Base-by-base conservation (phyloP, 176 grass and related monocot genomes). In the Cenchrus fungigraminus region DNA sequence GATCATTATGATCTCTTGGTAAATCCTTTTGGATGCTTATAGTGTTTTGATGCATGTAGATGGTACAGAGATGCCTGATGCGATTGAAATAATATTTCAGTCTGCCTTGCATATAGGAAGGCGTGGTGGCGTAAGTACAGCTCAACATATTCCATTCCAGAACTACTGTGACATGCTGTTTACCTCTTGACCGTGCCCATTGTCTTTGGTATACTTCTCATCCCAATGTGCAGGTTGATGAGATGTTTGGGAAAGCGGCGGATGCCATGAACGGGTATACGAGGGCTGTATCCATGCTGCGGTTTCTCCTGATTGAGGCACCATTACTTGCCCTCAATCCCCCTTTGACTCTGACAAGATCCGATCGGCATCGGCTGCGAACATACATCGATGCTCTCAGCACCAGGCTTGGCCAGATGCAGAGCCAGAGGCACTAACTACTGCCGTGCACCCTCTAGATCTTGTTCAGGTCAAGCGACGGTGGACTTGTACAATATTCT, bases 61-160 rank as follows among this genome's bases (percentile, higher is more conserved):
- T 74, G 80, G 91, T 84, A 91, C 88, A 57, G 93, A 94, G 79
- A 94, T 98, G 91, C 93, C 97, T 10, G 97, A 98, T 84, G 93
- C 93, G 15, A 90, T 98, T 78, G 97, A 98, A 83, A 89, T 96
- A 53, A 94, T 98, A 96, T 98, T 96, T 92, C 97, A 98, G 28
- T 93, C 80, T 59, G 93, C 97, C 47, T 94, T 98, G 19, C 66
- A 69, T 40, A 79, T 88, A 20, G 97, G 97, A 82, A 95, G 97
- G 82, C 83, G 85, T 42, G 97, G 97, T 62, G 91, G 90, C 86
- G 97, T 98, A 89, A 98, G 97, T 94, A 72, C 69, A 82, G 34
- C 63, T 54, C 31, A 31, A 17, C 17, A 1, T 49, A 22, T 81
- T 71, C 44, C 60, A 60, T 81, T 69, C 63, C 14, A 77, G 52